Base-by-base conservation (phyloP, 805 yeast genomes). In the Brettanomyces anomalus region DNA sequence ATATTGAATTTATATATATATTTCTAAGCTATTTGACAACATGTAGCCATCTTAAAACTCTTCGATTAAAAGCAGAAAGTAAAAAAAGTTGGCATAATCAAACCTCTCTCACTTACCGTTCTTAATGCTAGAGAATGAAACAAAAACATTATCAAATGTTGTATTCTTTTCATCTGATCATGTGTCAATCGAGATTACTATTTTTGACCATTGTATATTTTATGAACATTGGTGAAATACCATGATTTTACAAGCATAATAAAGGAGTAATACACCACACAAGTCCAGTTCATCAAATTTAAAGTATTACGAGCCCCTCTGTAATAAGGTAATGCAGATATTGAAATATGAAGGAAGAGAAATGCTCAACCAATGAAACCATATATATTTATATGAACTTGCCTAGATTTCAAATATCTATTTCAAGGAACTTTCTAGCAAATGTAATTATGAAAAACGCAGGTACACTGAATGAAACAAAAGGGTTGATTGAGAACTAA, bases 381-480 rank as follows among this genome's bases (percentile, higher is more conserved):
- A 26, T 70, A 59, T 8, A 74, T 70, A n/a, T 24, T n/a, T 62
- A 53, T 10, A 79, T 68, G 50, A 58, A 70, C 40, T 54, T 59
- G 18, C 87, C 87, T 47, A 81, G 64, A 56, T 72, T 65, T 80
- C 84, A 79, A 4, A 86, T 86, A 3, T 87, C 87, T 2, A 75
- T 76, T 48, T 62, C 62, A 64, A 80, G 81, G 1, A 66, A 60
- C 33, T 70, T 62, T 44, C 73, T 61, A 3, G 79, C 71, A 52
- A 71, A 74, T 4, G 81, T 72, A 51, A 77, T 72, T 54, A 77
- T 74, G 45, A 80, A 67, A 7, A 76, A 52, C 16, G 79, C 75
- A 11, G 87, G 87, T 50, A 76, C 64, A n/a, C 76, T 69, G 61
- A 80, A 81, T 3, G 86, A 79, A 45, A 80, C 70, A 52, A 79